Evolutionary conservation across 2,329 filamentous ascomycete genomes (phyloP).

Genomic region (Polytolypa hystricis): DNA sequence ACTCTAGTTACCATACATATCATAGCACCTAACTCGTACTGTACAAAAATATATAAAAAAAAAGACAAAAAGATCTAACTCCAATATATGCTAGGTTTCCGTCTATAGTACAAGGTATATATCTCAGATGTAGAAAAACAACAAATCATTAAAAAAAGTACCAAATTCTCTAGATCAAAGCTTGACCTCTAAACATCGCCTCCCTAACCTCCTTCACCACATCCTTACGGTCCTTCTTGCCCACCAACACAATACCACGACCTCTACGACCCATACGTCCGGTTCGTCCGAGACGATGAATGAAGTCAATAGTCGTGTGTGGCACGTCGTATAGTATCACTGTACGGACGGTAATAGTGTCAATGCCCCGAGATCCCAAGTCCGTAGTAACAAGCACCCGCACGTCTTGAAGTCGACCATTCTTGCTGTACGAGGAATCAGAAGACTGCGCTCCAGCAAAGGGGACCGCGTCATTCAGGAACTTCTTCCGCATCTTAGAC

Average conservation of each 20-base stretch:
- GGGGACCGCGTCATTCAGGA: constrained; percentile 11
- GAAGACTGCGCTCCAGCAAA: constrained; percentile 9
- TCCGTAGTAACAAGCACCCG: constrained; percentile 94
- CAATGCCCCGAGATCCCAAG: constrained; percentile 82
- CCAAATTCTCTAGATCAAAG: constrained; percentile 47
- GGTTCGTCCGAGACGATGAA: constrained; percentile 83
- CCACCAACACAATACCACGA: constrained; percentile 79
- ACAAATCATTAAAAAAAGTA: background rate
- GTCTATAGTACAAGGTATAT: background rate
- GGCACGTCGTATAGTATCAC: constrained; percentile 97
- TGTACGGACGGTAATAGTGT: constrained; percentile 80
- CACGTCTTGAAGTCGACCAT: constrained; percentile 36
- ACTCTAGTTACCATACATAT: background rate
- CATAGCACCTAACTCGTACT: background rate
- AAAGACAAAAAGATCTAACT: background rate
- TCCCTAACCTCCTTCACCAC: constrained; percentile 85
- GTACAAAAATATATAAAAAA: background rate
- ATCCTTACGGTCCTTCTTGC: constrained; percentile 78
- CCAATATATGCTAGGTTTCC: no score
- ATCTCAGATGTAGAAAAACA: background rate
- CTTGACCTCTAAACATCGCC: constrained; percentile 74
- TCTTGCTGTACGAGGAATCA: constrained; percentile 6
- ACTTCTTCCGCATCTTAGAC: constrained; percentile 8
- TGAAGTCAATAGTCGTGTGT: constrained; percentile 95
- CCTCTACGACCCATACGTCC: constrained; percentile 88